These are phyloP conservation scores for Rhizopogon sp. DNA, from an alignment of 768 basidiomycete species.

Conservation along the genomic window DNA sequence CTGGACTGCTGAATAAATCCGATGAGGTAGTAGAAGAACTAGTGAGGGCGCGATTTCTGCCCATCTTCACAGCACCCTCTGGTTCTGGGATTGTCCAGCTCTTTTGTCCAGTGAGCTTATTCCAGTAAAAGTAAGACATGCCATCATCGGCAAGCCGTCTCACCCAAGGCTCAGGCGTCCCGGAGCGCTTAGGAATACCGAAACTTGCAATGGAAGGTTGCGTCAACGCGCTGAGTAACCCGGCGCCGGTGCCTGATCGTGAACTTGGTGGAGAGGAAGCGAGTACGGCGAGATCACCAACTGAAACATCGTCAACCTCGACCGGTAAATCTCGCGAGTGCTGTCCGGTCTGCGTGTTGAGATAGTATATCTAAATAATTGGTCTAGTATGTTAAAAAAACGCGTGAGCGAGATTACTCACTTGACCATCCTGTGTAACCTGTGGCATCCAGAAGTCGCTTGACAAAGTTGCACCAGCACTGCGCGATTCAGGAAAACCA, in stretches of 20 bases:
- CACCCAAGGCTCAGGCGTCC: conserved; percentile 80
- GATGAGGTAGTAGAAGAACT: conserved; percentile 30
- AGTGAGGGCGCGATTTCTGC: conserved; percentile 29
- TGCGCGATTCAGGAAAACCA: conserved; percentile 28
- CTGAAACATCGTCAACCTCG: conserved; percentile 62
- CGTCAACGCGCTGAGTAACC: conserved; percentile 35
- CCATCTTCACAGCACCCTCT: conserved; percentile 20
- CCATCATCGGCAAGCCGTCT: conserved; percentile 80
- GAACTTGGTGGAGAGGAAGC: conserved; percentile 49
- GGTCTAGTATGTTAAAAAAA: background rate
- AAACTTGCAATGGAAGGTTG: conserved; percentile 47
- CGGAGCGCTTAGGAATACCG: conserved; percentile 51
- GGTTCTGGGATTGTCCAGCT: conserved; percentile 66
- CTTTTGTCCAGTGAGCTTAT: conserved; percentile 61
- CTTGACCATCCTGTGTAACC: conserved; percentile 79
- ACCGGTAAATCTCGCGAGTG: conserved; percentile 80
- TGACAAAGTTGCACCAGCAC: conserved; percentile 32
- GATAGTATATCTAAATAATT: conserved; percentile 80
- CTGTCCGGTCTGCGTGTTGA: conserved; percentile 85
- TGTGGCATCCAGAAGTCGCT: conserved; percentile 92
- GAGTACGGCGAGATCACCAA: conserved; percentile 57
- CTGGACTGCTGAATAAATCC: conserved; percentile 13
- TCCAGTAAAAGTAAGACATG: conserved; percentile 72
- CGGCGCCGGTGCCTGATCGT: conserved; percentile 50
- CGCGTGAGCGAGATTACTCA: conserved; percentile 29